These are phyloP conservation scores for Tolypocladium endophyticum DNA, from an alignment of 2,329 filamentous ascomycete genomes.

Conservation along the genomic window DNA sequence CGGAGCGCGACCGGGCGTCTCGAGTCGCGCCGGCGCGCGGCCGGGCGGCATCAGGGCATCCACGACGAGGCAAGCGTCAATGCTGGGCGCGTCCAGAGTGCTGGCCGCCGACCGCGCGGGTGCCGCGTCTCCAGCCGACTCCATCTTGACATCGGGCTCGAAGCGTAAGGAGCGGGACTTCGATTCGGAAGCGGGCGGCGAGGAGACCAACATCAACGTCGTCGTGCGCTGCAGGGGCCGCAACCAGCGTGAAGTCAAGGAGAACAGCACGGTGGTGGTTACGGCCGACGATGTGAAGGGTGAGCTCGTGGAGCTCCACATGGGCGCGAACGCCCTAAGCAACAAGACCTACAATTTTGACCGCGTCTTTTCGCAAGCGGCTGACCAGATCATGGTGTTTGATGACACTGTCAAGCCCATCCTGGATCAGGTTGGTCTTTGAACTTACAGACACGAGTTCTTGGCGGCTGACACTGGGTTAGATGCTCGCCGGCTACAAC, in stretches of 20 bases:
- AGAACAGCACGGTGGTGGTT: conserved; percentile 91
- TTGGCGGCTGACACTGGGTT: conserved; percentile 3
- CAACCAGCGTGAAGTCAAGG: conserved; percentile 82
- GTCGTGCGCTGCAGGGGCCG: conserved; percentile 90
- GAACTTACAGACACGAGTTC: neutral
- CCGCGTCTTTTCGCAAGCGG: conserved; percentile 90
- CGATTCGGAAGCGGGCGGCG: conserved; percentile 51
- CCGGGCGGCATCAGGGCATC: conserved; percentile 9
- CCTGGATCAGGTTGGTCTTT: conserved; percentile 64
- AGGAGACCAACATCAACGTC: conserved; percentile 96
- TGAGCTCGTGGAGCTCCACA: conserved; percentile 72
- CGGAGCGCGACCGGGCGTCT: conserved; percentile 13
- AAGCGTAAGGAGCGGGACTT: conserved; percentile 87
- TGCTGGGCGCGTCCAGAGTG: conserved; percentile 8
- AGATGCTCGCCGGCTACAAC: conserved; percentile 93
- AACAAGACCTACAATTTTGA: conserved; percentile 98
- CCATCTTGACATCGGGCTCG: conserved; percentile 45
- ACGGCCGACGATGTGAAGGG: conserved; percentile 82
- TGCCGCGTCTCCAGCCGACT: conserved; percentile 60
- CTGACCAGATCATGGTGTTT: conserved; percentile 87
- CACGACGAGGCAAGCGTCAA: conserved; percentile 13
- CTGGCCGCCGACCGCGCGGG: conserved; percentile 16
- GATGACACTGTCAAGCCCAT: conserved; percentile 93
- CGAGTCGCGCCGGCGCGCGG: conserved; percentile 14
- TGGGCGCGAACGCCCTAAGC: conserved; percentile 84